A percentile compares a stretch with the other conserved stretches of the same genome.
Conservation (phyloP, 2,329 filamentous ascomycete genomes). For the Aspergillus neoniger region DNA sequence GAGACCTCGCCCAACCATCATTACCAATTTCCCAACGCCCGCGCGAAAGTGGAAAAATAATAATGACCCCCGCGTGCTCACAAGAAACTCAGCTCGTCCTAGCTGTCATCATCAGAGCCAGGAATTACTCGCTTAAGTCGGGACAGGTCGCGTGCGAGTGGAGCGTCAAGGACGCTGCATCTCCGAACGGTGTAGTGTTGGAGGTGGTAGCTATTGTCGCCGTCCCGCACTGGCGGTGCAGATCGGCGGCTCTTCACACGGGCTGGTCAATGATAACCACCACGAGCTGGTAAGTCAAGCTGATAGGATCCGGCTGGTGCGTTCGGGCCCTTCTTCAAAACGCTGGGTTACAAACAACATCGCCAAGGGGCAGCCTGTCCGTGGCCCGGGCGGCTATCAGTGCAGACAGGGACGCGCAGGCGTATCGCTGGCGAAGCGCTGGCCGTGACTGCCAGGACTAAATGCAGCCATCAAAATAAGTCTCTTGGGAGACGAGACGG, state of each 20-base stretch:
- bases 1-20: not conserved
- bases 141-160: not conserved
- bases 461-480: slow-evolving; percentile 17
- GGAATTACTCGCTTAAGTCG: slow-evolving; percentile 25
- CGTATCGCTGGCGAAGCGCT: slow-evolving; percentile 6
- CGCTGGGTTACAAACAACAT: slow-evolving; percentile 17
- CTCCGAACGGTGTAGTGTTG: not conserved
- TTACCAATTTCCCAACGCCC: not conserved
- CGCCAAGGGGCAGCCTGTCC: slow-evolving; percentile 18
- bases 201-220: not conserved
- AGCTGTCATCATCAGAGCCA: slow-evolving; percentile 35
- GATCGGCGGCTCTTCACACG: not conserved
- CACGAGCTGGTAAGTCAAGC: slow-evolving; percentile 22
- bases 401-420: slow-evolving; percentile 4
- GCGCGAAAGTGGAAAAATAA: too few relatives aligned
- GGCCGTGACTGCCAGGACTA: slow-evolving; percentile 2
- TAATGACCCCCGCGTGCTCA: slow-evolving; percentile 13
- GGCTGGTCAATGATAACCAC: slow-evolving; percentile 36
- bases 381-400: slow-evolving; percentile 24
- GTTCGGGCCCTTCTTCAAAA: slow-evolving; percentile 2
- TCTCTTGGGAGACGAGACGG: slow-evolving; percentile 29
- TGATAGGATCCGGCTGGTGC: not conserved
- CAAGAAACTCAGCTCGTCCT: slow-evolving; percentile 44
- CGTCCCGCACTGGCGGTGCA: not conserved
- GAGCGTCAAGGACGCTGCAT: not conserved